Conservation (phyloP, 2,329 filamentous ascomycete species). For the Penicillium concentricum region DNA sequence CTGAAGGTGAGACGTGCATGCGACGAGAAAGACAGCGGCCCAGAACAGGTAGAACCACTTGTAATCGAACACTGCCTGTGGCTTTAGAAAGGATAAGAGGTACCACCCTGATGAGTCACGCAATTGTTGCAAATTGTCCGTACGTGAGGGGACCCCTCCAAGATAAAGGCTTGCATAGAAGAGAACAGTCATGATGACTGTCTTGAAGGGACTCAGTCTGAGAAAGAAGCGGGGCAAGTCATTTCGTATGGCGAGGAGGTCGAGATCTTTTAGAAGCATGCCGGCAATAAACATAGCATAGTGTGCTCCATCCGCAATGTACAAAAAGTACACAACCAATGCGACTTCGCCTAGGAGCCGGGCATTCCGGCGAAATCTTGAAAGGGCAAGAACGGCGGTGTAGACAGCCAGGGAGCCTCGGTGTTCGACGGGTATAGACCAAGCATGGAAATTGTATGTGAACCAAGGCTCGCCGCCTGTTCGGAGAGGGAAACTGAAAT, state of each 20-base stretch:
- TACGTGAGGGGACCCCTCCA: conserved; percentile 59
- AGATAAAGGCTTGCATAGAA: conserved; percentile 57
- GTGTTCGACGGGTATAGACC: conserved; percentile 65
- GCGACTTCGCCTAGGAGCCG: conserved; percentile 55
- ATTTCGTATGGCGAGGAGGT: conserved; percentile 52
- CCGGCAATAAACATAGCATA: conserved; percentile 61
- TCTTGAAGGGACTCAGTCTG: conserved; percentile 50
- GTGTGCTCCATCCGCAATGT: conserved; percentile 64
- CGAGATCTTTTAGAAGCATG: conserved; percentile 63
- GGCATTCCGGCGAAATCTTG: conserved; percentile 54
- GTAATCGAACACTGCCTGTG: conserved; percentile 63
- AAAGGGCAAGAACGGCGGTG: conserved; percentile 56
- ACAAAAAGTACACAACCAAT: conserved; percentile 65
- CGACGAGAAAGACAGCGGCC: conserved; percentile 58
- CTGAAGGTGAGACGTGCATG: conserved; percentile 56
- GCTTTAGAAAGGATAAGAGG: conserved; percentile 60
- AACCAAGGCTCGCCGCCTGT: conserved; percentile 58
- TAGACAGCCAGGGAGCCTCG: conserved; percentile 65
- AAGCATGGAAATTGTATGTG: conserved; percentile 59
- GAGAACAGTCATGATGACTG: conserved; percentile 53
- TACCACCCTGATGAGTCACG: conserved; percentile 60
- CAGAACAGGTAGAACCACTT: conserved; percentile 69
- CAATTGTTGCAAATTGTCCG: conserved; percentile 50
- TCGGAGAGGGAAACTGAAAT: conserved; percentile 67
- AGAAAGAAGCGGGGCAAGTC: conserved; percentile 54